Conservation (phyloP, 1,139 yeast species). For the Suhomyces guaymorum region DNA sequence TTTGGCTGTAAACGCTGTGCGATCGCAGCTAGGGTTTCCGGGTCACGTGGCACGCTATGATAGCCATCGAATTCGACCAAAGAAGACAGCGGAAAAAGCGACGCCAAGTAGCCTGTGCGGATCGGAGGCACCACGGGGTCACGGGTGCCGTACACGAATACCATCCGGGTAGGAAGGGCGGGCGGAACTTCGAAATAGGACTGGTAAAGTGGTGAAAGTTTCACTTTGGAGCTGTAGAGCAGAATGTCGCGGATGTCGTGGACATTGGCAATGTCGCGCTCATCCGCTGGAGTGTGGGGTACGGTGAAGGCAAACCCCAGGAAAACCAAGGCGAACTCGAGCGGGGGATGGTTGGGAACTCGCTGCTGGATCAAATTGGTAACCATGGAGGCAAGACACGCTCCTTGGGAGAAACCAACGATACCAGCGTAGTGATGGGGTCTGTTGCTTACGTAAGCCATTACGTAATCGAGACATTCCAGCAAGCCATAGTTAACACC, state of each 20-base stretch:
- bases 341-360: slow-evolving; percentile 41
- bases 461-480: slow-evolving; percentile 42
- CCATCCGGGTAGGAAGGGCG: slow-evolving; percentile 24
- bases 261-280: slow-evolving; percentile 18
- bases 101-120: slow-evolving; percentile 29
- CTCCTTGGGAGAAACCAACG: slow-evolving; percentile 92
- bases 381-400: slow-evolving; percentile 70
- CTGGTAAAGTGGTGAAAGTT: slow-evolving; percentile 12
- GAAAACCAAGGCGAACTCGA: slow-evolving; percentile 51
- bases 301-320: slow-evolving; percentile 61
- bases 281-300: slow-evolving; percentile 21
- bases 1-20: background rate
- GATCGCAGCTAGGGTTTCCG: slow-evolving; percentile 13
- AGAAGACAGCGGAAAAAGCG: slow-evolving; percentile 20
- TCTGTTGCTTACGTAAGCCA: slow-evolving; percentile 52
- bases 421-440: slow-evolving; percentile 90
- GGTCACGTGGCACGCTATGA: slow-evolving; percentile 39
- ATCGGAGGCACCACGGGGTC: slow-evolving; percentile 40
- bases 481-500: slow-evolving; percentile 40
- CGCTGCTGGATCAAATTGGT: slow-evolving; percentile 44
- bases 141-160: slow-evolving; percentile 32
- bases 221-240: slow-evolving; percentile 5
- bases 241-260: too few species aligned
- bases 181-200: slow-evolving; percentile 19
- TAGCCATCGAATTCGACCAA: slow-evolving; percentile 39